These are phyloP conservation scores for Gonapodya prolifera DNA, from an alignment of 192 early-diverging fungal genomes.

Conservation along the genomic window DNA sequence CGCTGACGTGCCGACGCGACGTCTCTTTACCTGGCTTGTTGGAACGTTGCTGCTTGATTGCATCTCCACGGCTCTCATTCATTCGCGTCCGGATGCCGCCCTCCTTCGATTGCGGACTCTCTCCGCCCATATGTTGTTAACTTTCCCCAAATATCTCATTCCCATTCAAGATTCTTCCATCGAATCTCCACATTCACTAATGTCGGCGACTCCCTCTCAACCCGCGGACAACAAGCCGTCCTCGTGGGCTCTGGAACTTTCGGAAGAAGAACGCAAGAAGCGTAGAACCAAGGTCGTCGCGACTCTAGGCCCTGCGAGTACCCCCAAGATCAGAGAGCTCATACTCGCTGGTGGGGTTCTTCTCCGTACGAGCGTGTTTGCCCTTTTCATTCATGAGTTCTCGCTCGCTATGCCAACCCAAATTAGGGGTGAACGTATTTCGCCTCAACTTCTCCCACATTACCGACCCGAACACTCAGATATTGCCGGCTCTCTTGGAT, in stretches of 20 bases:
- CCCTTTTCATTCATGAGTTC: neutral
- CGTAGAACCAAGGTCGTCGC: slow-evolving; percentile 30
- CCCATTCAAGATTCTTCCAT: too few relatives aligned
- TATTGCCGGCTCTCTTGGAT: slow-evolving; percentile 22
- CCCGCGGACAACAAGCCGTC: neutral
- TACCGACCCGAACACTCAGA: slow-evolving; percentile 27
- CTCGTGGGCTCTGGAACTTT: neutral
- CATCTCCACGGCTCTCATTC: too few relatives aligned
- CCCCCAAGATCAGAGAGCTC: slow-evolving; percentile 31
- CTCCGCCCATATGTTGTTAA: too few relatives aligned
- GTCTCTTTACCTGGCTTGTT: too few relatives aligned
- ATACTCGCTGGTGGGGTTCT: slow-evolving; percentile 23
- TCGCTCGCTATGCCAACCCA: neutral
- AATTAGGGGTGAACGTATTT: slow-evolving; percentile 33
- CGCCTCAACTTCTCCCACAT: slow-evolving; percentile 40
- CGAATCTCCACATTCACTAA: too few relatives aligned
- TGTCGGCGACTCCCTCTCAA: too few relatives aligned
- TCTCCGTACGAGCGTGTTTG: neutral
- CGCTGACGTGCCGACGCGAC: too few relatives aligned
- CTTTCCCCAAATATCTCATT: too few relatives aligned
- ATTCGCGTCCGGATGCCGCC: too few relatives aligned
- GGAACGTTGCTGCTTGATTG: too few relatives aligned
- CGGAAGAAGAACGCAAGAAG: neutral
- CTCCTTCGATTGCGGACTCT: too few relatives aligned
- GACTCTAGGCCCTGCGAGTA: slow-evolving; percentile 38